phyloP scores from a whole-genome alignment of 441 rosid genomes.

The Lepidium campestre region DNA sequence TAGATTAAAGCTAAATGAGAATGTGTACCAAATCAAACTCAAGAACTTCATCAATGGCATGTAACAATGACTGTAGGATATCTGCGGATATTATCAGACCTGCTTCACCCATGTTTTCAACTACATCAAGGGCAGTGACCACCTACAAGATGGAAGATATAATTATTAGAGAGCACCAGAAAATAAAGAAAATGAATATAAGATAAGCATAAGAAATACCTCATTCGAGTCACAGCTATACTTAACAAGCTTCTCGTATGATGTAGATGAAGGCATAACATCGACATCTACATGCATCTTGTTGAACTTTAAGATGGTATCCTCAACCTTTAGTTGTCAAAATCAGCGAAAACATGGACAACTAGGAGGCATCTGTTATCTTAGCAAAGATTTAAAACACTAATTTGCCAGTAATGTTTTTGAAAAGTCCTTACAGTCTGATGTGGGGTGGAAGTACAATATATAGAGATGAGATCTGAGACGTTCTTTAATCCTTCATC shows the following conservation, averaged over 20 bases:
- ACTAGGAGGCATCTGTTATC: neutral
- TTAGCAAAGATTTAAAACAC: neutral
- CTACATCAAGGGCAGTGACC: constrained; percentile 61
- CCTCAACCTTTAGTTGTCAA: constrained; percentile 50
- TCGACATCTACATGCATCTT: constrained; percentile 48
- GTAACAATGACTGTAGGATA: constrained; percentile 44
- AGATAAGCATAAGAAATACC: constrained; percentile 35
- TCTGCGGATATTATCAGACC: constrained; percentile 42
- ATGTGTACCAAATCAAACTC: constrained; percentile 61
- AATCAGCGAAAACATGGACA: constrained; percentile 10
- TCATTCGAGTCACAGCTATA: constrained; percentile 44
- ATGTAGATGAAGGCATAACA: constrained; percentile 46
- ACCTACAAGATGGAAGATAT: constrained; percentile 44
- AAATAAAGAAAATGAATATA: neutral
- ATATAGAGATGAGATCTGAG: constrained; percentile 53
- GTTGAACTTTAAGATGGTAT: constrained; percentile 46
- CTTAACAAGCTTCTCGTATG: constrained; percentile 52
- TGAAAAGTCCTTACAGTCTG: constrained; percentile 63
- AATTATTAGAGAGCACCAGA: neutral
- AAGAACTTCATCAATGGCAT: constrained; percentile 43
- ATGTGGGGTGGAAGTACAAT: constrained; percentile 50
- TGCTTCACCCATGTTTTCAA: constrained; percentile 52
- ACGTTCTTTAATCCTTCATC: constrained; percentile 36
- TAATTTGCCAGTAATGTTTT: constrained; percentile 32
- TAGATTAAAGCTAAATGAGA: neutral